Evolutionary conservation across 2,329 filamentous ascomycete species (phyloP), one percentile per base, ranked within the genome.

Genomic region (Neofusicoccum cordaticola): DNA sequence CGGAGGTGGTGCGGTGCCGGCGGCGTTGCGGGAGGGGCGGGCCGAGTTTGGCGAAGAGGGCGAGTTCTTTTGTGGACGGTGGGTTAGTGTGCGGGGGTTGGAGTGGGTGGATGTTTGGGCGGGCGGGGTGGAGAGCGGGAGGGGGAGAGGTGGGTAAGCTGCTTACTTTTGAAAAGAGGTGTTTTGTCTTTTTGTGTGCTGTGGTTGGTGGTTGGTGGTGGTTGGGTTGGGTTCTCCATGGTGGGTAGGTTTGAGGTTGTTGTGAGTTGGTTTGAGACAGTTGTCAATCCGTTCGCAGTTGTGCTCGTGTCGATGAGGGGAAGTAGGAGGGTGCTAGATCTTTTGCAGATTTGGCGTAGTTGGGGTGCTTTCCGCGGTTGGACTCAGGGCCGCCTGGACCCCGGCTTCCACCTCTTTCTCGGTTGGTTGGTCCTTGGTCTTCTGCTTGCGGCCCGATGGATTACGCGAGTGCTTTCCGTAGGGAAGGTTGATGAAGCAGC

Each of bases 31-130:
- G 52, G 9, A 56, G 6, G 37, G 52, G 52, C 4, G 52, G 52
- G 52, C 52, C 52, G 17, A 56, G 52, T 19, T 42, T 56, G 52
- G 52, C 52, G 52, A 56, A 56, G 52, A 42, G 52, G 52, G 22
- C 11, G 52, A 56, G 6, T 17, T 19, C 1, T 2, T 19, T 42
- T 17, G 52, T 42, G 27, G 17, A 3, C 0, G 42, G 2, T 0
- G 42, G 42, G 42, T 45, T 45, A n/a, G 13, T 45, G 22, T 45
- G 12, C 17, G n/a, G 13, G n/a, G 22, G 22, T n/a, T 22, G 22
- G 22, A 22, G 22, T 22, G 22, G 22, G 9, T 48, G 17, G 12
- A 4, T 19, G 5, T 15, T 31, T 7, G 9, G 9, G 22, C 22
- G 22, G 22, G 22, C 22, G 22, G 22, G 22, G 22, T 22, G 22